Evolutionary conservation across 805 yeast genomes (phyloP).

Genomic region (Clavispora vitiphila): DNA sequence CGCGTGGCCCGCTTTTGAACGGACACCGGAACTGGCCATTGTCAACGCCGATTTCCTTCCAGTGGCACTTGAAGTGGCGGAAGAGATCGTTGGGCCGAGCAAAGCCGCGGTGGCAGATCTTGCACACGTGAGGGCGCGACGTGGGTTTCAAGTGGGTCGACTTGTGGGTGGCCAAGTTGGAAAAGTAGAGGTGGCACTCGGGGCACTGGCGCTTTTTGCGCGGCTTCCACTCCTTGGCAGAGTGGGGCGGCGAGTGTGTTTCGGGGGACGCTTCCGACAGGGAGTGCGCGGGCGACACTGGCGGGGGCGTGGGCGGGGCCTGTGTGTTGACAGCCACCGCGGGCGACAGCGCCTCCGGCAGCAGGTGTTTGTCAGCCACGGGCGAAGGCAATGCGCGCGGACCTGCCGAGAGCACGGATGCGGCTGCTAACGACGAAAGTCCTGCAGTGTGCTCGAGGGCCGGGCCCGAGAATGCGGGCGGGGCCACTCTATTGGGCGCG

Average conservation of each 20-base stretch:
- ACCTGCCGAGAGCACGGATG: not conserved
- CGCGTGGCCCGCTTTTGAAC: slow-evolving; percentile 37
- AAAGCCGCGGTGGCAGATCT: slow-evolving; percentile 77
- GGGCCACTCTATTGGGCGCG: not conserved
- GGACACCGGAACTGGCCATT: slow-evolving; percentile 79
- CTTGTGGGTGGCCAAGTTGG: slow-evolving; percentile 79
- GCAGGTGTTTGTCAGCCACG: not conserved
- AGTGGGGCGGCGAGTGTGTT: slow-evolving; percentile 3
- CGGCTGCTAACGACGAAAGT: slow-evolving; percentile 1
- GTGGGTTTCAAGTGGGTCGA: slow-evolving; percentile 71
- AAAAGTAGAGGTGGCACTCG: slow-evolving; percentile 60
- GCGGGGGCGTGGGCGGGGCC: not conserved
- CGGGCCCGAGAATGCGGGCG: not conserved
- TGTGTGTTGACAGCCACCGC: not conserved
- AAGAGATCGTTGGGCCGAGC: slow-evolving; percentile 82
- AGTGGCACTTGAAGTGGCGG: slow-evolving; percentile 81
- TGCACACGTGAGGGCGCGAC: slow-evolving; percentile 73
- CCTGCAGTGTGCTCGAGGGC: not conserved
- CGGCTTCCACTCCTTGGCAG: slow-evolving; percentile 32
- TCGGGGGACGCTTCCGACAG: not conserved
- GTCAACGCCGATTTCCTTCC: slow-evolving; percentile 66
- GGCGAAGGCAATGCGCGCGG: not conserved
- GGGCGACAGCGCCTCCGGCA: not conserved
- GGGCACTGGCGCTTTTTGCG: slow-evolving; percentile 71
- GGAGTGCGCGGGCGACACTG: not conserved